Evolutionary conservation across 164 flowering plant genomes (phyloP), one percentile per base, ranked within the genome.

Genomic region (Vitis riparia): DNA sequence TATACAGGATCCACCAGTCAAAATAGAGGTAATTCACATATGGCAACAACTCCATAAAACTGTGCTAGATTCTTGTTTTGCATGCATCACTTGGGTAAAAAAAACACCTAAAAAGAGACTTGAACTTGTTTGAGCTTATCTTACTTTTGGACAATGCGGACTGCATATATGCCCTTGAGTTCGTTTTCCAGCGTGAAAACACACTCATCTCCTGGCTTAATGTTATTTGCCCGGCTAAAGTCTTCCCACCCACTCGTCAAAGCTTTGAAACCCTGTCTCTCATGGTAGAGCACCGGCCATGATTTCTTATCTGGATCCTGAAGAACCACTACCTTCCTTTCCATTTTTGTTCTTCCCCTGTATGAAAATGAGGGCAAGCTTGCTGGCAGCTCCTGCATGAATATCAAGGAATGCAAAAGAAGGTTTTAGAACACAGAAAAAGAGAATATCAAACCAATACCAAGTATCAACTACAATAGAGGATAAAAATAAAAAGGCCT

Each of bases 251-350:
- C 83, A 30, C 68, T 65, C 0, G 74, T 59, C 62, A 83, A 72
- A 14, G 66, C 17, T 59, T 50, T 74, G 15, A 44, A 7, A 11
- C 23, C 58, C 17, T 9, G 8, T 58, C 16, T 77, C 44, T 77
- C 75, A 9, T 75, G 81, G 72, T 79, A 83, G 50, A 81, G 11
- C n/a, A 77, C 80, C 5, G 84, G 83, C 84, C 84, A 84, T 56
- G 62, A 11, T 66, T 76, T 71, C 74, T 59, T 68, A 50, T 51
- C 59, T 8, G 80, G 70, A 72, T 79, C 84, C 16, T 66, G 76
- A 27, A 84, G 82, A 27, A 71, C 3, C 19, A 79, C 70, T 1
- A 77, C 63, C 66, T 44, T 72, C 62, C 77, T 60, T 12, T 75
- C 55, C 27, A 11, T 29, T 53, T 11, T 73, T 16, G 0, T 5